Percentiles rank a stretch among this genome's conserved stretches.
phyloP scores from a whole-genome alignment of 1,284 basidiomycete genomes.

The Xerocomus minutiporus region DNA sequence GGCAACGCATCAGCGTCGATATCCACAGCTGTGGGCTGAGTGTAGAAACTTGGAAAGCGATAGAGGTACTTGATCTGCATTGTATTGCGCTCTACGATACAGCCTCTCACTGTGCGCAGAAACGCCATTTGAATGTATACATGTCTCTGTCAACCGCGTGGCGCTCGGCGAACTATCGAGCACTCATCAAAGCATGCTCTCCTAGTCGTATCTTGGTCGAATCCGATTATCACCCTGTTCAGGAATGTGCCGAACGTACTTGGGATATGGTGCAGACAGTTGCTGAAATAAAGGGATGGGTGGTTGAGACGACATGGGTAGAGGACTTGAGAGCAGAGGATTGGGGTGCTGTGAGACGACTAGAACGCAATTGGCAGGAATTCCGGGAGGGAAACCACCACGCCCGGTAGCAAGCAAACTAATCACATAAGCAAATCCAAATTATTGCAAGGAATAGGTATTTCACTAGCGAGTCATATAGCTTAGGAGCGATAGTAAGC shows the following conservation, averaged over 20 bases:
- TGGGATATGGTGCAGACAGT: slow-evolving; percentile 66
- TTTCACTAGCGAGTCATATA: slow-evolving; percentile 57
- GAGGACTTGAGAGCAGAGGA: slow-evolving; percentile 35
- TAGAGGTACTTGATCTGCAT: slow-evolving; percentile 49
- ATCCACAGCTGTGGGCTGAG: slow-evolving; percentile 77
- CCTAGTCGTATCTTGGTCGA: slow-evolving; percentile 68
- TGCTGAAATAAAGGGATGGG: slow-evolving; percentile 64
- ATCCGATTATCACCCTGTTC: slow-evolving; percentile 66
- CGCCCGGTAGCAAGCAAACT: background rate
- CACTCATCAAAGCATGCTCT: slow-evolving; percentile 56
- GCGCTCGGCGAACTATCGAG: slow-evolving; percentile 54
- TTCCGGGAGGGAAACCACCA: slow-evolving; percentile 50
- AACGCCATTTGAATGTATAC: slow-evolving; percentile 62
- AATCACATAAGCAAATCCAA: background rate
- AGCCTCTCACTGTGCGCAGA: slow-evolving; percentile 39
- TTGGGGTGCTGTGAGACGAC: slow-evolving; percentile 60
- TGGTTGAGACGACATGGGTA: slow-evolving; percentile 56
- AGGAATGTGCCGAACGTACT: slow-evolving; percentile 49
- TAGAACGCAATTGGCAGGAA: slow-evolving; percentile 63
- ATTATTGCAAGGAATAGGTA: slow-evolving; percentile 3
- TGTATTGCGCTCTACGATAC: background rate
- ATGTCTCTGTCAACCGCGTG: slow-evolving; percentile 71
- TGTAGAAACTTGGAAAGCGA: slow-evolving; percentile 56
- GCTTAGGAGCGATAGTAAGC: slow-evolving; percentile 74
- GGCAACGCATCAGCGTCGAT: slow-evolving; percentile 64